Base-by-base conservation (phyloP, 495 filamentous ascomycete species). In the Neurospora discreta region DNA sequence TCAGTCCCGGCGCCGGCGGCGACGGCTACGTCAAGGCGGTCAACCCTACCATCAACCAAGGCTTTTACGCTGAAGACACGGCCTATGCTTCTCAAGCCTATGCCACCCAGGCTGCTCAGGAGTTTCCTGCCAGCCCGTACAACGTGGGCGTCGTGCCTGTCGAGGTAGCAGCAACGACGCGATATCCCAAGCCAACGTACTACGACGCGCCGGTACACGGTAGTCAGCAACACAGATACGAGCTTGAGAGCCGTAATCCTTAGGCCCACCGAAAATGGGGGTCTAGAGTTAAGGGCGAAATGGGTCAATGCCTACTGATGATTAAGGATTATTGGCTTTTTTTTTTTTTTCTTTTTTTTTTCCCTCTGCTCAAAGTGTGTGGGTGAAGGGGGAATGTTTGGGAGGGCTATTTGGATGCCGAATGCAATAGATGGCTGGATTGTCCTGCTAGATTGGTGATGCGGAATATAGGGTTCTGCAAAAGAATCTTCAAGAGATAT, bases 21-120 rank as follows among this genome's bases (percentile, higher is more conserved):
- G 74, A 70, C 36, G 39, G 36, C 52, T 77, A 77, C 71, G 69
- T 65, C 3, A 11, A 30, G 13, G 39, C 75, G 3, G 18, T 41
- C 69, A 71, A 75, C 71, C 70, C 71, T 6, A 72, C 71, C 58
- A 43, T 39, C 15, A 69, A 68, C 41, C 70, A 69, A 16, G 46
- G 75, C 18, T 70, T 71, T 42, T 60, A 60, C 52, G 52, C 52
- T 16, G 67, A 43, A 41, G 43, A 71, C 65, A 71, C 70, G 10
- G 65, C 41, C 44, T 73, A 60, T 16, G 43, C 69, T 44, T 46
- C 74, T 43, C 68, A 72, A 42, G 20, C 65, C 1, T 60, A 60
- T 6, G 52, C 52, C 2, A 1, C 2, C 52, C 52, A 60, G 15
- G 52, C 26, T 7, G 26, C 6, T 18, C 52, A 60, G 52, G 33